These are phyloP conservation scores for Achaetomiella virescens DNA, from an alignment of 495 filamentous ascomycete genomes.

Conservation along the genomic window DNA sequence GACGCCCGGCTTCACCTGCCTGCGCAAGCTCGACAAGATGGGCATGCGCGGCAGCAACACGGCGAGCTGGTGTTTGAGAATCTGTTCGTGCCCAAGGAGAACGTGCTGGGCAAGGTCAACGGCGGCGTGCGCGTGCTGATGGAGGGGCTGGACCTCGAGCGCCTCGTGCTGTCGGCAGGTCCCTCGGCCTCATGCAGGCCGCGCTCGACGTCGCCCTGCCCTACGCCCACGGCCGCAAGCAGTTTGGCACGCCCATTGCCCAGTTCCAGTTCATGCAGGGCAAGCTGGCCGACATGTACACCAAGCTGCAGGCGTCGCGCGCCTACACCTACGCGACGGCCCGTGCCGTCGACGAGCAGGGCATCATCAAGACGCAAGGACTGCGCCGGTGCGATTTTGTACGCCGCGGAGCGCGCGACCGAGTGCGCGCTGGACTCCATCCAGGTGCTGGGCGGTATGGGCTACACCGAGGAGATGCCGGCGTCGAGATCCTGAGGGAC, in stretches of 20 bases:
- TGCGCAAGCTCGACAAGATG: conserved; percentile 93
- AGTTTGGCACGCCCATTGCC: conserved; percentile 83
- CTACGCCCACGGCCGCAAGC: conserved; percentile 81
- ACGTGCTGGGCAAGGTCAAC: conserved; percentile 75
- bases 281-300: conserved; percentile 96
- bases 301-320: conserved; percentile 72
- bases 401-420: conserved; percentile 89
- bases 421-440: conserved; percentile 87
- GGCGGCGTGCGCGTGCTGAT: conserved; percentile 85
- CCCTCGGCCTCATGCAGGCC: conserved; percentile 91
- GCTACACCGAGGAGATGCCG: conserved; percentile 92
- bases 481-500: conserved; percentile 77
- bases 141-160: conserved; percentile 92
- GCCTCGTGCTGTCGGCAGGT: conserved; percentile 90
- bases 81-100: conserved; percentile 80
- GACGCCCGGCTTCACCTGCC: conserved; percentile 72
- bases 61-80: conserved; percentile 85
- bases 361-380: conserved; percentile 73
- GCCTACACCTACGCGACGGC: conserved; percentile 78
- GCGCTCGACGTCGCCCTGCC: conserved; percentile 81
- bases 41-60: conserved; percentile 98
- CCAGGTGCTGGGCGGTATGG: conserved; percentile 90
- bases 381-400: conserved; percentile 90
- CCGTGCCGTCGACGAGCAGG: conserved; percentile 66
- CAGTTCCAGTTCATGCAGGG: conserved; percentile 93